Percentiles rank a stretch among this genome's conserved stretches.
Conservation (phyloP, 306 rosid genomes). For the Prosopis cineraria region DNA sequence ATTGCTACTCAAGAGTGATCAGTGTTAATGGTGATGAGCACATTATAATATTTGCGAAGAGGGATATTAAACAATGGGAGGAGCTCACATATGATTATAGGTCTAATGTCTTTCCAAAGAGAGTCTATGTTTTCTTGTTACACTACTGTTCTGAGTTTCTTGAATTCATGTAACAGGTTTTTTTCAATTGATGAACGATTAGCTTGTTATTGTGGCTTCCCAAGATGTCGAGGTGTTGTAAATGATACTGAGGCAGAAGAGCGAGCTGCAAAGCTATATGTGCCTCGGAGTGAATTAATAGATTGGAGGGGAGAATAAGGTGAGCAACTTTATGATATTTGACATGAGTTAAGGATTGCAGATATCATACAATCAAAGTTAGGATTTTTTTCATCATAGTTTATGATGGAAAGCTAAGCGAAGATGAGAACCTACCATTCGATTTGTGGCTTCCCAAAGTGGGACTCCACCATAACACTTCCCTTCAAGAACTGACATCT, state of each 20-base stretch:
- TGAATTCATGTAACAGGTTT: slow-evolving; percentile 58
- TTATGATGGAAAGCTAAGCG: background rate
- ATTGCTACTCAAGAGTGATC: slow-evolving; percentile 96
- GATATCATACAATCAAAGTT: background rate
- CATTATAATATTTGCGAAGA: slow-evolving; percentile 93
- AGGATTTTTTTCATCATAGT: background rate
- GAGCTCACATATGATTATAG: slow-evolving; percentile 98
- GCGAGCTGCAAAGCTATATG: slow-evolving; percentile 74
- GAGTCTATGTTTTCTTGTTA: slow-evolving; percentile 28
- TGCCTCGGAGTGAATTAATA: slow-evolving; percentile 69
- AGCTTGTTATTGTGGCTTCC: slow-evolving; percentile 92
- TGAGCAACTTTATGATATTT: slow-evolving; percentile 37
- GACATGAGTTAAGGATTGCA: background rate
- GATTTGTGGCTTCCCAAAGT: background rate
- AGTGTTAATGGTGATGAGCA: slow-evolving; percentile 90
- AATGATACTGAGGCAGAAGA: slow-evolving; percentile 94
- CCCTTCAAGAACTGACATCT: background rate
- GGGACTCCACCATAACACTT: background rate
- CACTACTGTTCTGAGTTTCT: slow-evolving; percentile 42
- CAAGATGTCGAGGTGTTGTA: slow-evolving; percentile 90
- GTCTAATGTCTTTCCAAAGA: slow-evolving; percentile 43
- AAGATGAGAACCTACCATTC: background rate
- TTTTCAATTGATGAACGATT: slow-evolving; percentile 94
- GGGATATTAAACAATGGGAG: slow-evolving; percentile 97
- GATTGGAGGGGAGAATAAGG: slow-evolving; percentile 92